A percentile compares a stretch with the other conserved stretches of the same genome.
Evolutionary conservation across 768 basidiomycete genomes (phyloP).

Genomic region (Paxillus involutus): DNA sequence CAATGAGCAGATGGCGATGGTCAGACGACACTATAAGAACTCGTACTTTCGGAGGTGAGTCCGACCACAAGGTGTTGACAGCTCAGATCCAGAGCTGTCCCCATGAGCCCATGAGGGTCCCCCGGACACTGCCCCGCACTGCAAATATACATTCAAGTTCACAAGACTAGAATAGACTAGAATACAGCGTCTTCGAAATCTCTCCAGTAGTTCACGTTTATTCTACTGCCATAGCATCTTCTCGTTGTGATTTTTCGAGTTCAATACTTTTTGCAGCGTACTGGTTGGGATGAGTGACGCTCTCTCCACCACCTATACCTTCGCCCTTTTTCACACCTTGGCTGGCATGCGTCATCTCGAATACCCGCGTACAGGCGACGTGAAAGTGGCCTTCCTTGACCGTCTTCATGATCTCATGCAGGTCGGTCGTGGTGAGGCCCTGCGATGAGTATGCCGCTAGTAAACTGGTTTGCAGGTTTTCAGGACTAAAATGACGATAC

Average conservation of each 20-base stretch:
- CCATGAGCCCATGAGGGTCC: too few species aligned
- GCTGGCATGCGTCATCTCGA: conserved; percentile 83
- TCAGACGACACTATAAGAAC: conserved; percentile 30
- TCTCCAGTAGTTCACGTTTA: neutral
- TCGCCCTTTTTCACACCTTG: conserved; percentile 84
- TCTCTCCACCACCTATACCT: conserved; percentile 82
- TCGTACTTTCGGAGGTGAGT: too few species aligned
- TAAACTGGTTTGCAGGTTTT: conserved; percentile 80
- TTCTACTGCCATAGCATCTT: conserved; percentile 46
- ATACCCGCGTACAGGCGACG: conserved; percentile 95
- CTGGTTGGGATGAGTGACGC: conserved; percentile 93
- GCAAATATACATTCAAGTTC: neutral
- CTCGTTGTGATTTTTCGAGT: conserved; percentile 46
- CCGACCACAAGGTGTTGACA: neutral
- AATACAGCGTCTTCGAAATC: neutral
- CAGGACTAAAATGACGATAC: conserved; percentile 82
- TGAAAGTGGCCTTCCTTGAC: conserved; percentile 87
- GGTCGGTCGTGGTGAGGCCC: conserved; percentile 64
- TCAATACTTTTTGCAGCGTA: conserved; percentile 77
- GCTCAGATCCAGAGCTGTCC: too few species aligned
- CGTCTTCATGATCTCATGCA: conserved; percentile 78
- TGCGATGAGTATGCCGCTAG: conserved; percentile 63
- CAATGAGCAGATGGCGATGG: conserved; percentile 1
- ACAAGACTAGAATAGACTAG: neutral
- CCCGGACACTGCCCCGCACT: conserved; percentile 14